Percentiles rank a stretch among this genome's conserved stretches.
Evolutionary conservation across 2,329 filamentous ascomycete genomes (phyloP).

Genomic region (Ilyonectria sp.): DNA sequence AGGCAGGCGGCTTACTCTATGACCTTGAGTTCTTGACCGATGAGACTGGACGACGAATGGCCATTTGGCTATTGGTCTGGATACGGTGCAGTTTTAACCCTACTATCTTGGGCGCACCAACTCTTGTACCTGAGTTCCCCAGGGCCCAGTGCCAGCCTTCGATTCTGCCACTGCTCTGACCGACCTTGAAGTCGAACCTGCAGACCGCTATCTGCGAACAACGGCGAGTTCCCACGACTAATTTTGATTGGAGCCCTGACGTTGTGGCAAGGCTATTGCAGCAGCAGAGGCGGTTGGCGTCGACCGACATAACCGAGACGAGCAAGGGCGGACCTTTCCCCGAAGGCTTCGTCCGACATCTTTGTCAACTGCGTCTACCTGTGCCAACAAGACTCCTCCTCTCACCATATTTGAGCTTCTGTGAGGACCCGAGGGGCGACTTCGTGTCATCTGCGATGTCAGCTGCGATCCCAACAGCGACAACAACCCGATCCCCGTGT

Average conservation of each 20-base stretch:
- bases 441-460: constrained; percentile 86
- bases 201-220: constrained; percentile 66
- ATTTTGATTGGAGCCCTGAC: constrained; percentile 83
- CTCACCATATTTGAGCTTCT: constrained; percentile 83
- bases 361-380: constrained; percentile 88
- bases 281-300: constrained; percentile 77
- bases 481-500: constrained; percentile 81
- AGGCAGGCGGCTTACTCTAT: constrained; percentile 77
- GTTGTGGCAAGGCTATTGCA: constrained; percentile 72
- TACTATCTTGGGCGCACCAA: constrained; percentile 91
- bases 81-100: constrained; percentile 79
- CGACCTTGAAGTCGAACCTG: constrained; percentile 30
- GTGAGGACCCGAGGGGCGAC: constrained; percentile 73
- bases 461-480: constrained; percentile 80
- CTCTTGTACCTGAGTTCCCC: constrained; percentile 77
- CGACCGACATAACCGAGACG: constrained; percentile 86
- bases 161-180: constrained; percentile 62
- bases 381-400: constrained; percentile 75
- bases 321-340: constrained; percentile 75
- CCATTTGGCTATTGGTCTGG: constrained; percentile 81
- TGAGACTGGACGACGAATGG: constrained; percentile 76
- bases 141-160: constrained; percentile 61
- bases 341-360: constrained; percentile 80
- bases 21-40: constrained; percentile 91
- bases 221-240: constrained; percentile 78